phyloP scores from a whole-genome alignment of 2,329 filamentous ascomycete genomes.

The Ceratocystiopsis brevicomis region DNA sequence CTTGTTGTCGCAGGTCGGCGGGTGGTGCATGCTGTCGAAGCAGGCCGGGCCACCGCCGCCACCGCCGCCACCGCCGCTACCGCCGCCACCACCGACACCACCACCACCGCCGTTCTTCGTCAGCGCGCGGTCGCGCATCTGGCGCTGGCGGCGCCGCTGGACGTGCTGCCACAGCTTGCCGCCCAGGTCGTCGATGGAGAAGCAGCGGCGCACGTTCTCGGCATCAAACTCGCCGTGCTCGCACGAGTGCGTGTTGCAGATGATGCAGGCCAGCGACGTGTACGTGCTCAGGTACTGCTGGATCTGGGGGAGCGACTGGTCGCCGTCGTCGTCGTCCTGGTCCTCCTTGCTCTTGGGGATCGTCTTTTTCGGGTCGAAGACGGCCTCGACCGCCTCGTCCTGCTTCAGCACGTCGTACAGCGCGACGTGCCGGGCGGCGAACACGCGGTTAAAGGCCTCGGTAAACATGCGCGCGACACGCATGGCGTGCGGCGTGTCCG shows the following conservation, averaged over 20 bases:
- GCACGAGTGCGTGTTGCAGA: constrained; percentile 40
- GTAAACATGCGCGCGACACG: constrained; percentile 31
- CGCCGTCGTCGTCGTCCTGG: constrained; percentile 13
- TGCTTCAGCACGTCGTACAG: constrained; percentile 33
- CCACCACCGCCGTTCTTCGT: too few relatives aligned
- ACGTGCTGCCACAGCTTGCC: constrained; percentile 8
- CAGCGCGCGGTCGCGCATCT: constrained; percentile 10
- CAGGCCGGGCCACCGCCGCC: constrained; percentile 6
- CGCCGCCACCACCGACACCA: too few relatives aligned
- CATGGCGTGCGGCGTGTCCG: constrained; percentile 20
- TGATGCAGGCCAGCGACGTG: constrained; percentile 35
- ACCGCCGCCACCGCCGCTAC: not conserved
- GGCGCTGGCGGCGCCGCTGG: constrained; percentile 9
- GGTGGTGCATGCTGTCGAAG: constrained; percentile 26
- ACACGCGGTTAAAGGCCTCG: constrained; percentile 37
- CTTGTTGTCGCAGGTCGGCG: constrained; percentile 19
- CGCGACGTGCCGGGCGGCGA: constrained; percentile 26
- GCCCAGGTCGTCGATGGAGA: constrained; percentile 25
- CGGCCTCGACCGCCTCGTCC: constrained; percentile 33
- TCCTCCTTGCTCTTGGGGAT: constrained; percentile 21
- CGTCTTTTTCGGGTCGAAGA: constrained; percentile 33
- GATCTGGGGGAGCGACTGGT: constrained; percentile 15
- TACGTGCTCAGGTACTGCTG: constrained; percentile 35
- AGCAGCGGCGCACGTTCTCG: constrained; percentile 32
- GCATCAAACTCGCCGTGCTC: constrained; percentile 40